A percentile compares a stretch with the other conserved stretches of the same genome.
Evolutionary conservation across 495 filamentous ascomycete genomes (phyloP).

Genomic region (Hypomontagnella submonticulosa): DNA sequence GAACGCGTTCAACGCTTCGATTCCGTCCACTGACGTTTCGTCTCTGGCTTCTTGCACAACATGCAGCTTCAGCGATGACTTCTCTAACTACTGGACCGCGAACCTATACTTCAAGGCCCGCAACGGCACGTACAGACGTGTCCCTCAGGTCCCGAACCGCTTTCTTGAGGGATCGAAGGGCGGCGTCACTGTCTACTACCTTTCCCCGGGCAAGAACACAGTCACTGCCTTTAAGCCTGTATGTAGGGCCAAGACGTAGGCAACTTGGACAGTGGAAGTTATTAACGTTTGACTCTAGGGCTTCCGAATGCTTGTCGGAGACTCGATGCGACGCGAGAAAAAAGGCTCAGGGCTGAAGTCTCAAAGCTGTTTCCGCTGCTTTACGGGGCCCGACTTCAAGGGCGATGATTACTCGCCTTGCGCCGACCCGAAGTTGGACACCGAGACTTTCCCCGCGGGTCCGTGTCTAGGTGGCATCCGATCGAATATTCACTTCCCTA

Average conservation of each 20-base stretch:
- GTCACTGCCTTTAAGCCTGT: conserved; percentile 60
- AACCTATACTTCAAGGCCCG: conserved; percentile 54
- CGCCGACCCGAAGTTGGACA: conserved; percentile 47
- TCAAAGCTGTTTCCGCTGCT: conserved; percentile 59
- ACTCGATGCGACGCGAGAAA: conserved; percentile 45
- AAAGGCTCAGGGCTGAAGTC: conserved; percentile 44
- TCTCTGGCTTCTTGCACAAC: conserved; percentile 49
- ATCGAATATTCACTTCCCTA: conserved; percentile 58
- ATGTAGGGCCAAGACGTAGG: conserved; percentile 19
- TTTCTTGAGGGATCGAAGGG: conserved; percentile 50
- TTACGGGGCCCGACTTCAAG: conserved; percentile 52
- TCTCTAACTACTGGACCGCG: conserved; percentile 61
- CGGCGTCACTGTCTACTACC: conserved; percentile 60
- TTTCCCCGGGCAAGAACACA: conserved; percentile 50
- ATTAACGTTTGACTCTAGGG: conserved; percentile 34
- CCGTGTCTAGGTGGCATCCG: conserved; percentile 55
- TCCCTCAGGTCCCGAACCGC: conserved; percentile 55
- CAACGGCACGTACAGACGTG: conserved; percentile 57
- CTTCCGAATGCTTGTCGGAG: conserved; percentile 53
- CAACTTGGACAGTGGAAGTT: background rate
- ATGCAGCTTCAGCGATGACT: conserved; percentile 52
- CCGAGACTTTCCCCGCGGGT: conserved; percentile 47
- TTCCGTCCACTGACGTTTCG: conserved; percentile 49
- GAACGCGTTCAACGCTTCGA: conserved; percentile 54
- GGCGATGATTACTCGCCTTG: conserved; percentile 53